Percentiles rank a stretch among this genome's conserved stretches.
These are phyloP conservation scores for Caloboletus firmus DNA, from an alignment of 1,284 basidiomycete genomes.

Conservation along the genomic window DNA sequence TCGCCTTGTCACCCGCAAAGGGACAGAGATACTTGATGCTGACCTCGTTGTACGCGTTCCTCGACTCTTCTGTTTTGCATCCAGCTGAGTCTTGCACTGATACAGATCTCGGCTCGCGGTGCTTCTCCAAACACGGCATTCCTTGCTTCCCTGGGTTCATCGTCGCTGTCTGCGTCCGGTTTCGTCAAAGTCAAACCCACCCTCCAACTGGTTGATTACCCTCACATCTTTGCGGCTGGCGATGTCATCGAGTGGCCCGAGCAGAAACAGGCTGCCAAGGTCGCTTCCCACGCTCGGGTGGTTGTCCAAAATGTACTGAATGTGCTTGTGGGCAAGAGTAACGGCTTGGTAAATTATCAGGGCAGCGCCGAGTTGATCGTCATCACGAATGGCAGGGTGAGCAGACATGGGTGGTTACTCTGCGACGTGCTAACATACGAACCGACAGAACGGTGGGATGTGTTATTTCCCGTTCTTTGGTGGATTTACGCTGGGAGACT, in stretches of 20 bases:
- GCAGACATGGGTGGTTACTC: constrained; percentile 8
- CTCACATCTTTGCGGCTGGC: constrained; percentile 57
- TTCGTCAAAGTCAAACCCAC: constrained; percentile 51
- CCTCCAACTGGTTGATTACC: constrained; percentile 48
- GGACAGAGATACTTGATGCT: constrained; percentile 47
- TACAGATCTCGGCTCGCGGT: constrained; percentile 51
- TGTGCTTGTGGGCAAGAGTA: constrained; percentile 39
- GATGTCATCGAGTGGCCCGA: constrained; percentile 61
- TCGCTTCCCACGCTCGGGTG: constrained; percentile 42
- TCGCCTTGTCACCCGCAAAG: constrained; percentile 51
- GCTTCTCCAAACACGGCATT: constrained; percentile 52
- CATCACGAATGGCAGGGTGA: constrained; percentile 60
- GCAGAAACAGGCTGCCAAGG: constrained; percentile 58
- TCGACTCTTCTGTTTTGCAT: neutral
- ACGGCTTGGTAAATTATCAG: constrained; percentile 46
- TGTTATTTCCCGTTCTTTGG: constrained; percentile 48
- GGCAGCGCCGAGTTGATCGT: constrained; percentile 53
- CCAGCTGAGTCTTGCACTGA: neutral
- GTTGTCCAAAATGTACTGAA: constrained; percentile 49
- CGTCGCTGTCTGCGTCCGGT: constrained; percentile 42
- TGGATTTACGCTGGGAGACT: constrained; percentile 46
- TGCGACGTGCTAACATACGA: neutral
- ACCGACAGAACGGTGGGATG: constrained; percentile 45
- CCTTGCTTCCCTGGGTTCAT: constrained; percentile 44
- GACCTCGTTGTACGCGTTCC: constrained; percentile 54